Evolutionary conservation across 495 filamentous ascomycete species (phyloP).

Genomic region (Hypoxylon intermedium): DNA sequence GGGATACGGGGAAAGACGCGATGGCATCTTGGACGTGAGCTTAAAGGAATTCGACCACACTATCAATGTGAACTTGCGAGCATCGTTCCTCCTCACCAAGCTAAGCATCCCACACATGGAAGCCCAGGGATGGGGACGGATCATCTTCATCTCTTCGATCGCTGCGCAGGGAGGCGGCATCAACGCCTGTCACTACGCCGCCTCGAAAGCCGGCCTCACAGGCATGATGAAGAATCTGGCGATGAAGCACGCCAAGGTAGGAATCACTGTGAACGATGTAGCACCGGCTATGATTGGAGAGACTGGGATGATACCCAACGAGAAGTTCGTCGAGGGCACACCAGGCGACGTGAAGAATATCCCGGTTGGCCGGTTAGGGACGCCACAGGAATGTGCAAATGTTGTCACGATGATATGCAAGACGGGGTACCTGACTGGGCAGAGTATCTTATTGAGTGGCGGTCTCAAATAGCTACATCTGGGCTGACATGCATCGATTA

Average conservation of each 20-base stretch:
- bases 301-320: slow-evolving; percentile 69
- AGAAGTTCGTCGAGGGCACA: slow-evolving; percentile 54
- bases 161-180: slow-evolving; percentile 70
- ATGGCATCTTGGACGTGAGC: slow-evolving; percentile 46
- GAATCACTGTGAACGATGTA: slow-evolving; percentile 78
- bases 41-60: slow-evolving; percentile 72
- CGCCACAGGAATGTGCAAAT: slow-evolving; percentile 72
- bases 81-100: slow-evolving; percentile 70
- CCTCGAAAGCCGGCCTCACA: slow-evolving; percentile 68
- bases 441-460: slow-evolving; percentile 64
- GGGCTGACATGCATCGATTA: background rate
- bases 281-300: slow-evolving; percentile 78
- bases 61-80: slow-evolving; percentile 68
- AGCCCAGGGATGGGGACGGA: slow-evolving; percentile 66
- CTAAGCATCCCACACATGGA: slow-evolving; percentile 71
- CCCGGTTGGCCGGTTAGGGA: slow-evolving; percentile 68
- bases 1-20: slow-evolving; percentile 45
- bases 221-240: slow-evolving; percentile 73
- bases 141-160: slow-evolving; percentile 73
- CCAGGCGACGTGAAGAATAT: slow-evolving; percentile 63
- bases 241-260: slow-evolving; percentile 64
- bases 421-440: slow-evolving; percentile 74
- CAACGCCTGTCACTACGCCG: slow-evolving; percentile 74
- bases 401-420: slow-evolving; percentile 70
- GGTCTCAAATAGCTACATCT: slow-evolving; percentile 51